phyloP scores from a whole-genome alignment of 805 yeast genomes.

The Wickerhamiella lipophila region DNA sequence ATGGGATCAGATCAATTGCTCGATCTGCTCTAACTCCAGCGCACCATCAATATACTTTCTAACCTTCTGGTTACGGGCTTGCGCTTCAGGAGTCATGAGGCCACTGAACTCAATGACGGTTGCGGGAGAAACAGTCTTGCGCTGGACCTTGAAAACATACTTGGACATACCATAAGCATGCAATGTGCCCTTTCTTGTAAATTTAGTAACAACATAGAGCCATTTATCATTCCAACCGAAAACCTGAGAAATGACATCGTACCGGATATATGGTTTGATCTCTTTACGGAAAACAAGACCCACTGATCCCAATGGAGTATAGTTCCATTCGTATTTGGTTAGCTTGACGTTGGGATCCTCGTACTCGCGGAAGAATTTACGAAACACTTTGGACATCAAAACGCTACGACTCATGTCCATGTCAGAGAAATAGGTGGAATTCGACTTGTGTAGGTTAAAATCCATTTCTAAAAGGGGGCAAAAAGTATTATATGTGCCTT shows the following conservation, averaged over 20 bases:
- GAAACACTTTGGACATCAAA: slow-evolving; percentile 44
- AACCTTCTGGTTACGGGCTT: slow-evolving; percentile 19
- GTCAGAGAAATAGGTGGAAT: slow-evolving; percentile 73
- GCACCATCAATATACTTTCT: slow-evolving; percentile 17
- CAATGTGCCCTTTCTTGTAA: slow-evolving; percentile 30
- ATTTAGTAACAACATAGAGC: slow-evolving; percentile 59
- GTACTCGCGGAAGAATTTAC: slow-evolving; percentile 39
- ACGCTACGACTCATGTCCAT: slow-evolving; percentile 67
- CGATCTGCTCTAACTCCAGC: slow-evolving; percentile 19
- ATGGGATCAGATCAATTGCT: not conserved
- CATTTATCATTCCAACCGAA: slow-evolving; percentile 82
- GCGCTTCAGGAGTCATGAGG: slow-evolving; percentile 41
- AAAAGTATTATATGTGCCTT: slow-evolving; percentile 36
- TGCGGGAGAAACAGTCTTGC: slow-evolving; percentile 59
- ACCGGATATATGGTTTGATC: slow-evolving; percentile 52
- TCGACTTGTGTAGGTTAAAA: slow-evolving; percentile 74
- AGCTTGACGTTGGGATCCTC: slow-evolving; percentile 26
- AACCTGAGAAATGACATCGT: slow-evolving; percentile 43
- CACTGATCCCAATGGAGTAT: slow-evolving; percentile 66
- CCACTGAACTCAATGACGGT: slow-evolving; percentile 48
- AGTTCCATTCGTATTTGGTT: slow-evolving; percentile 36
- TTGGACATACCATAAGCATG: slow-evolving; percentile 58
- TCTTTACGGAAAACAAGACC: slow-evolving; percentile 58
- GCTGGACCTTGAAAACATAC: slow-evolving; percentile 67
- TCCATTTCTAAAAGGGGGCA: slow-evolving; percentile 75